These are phyloP conservation scores for Ophiosphaerella korrae DNA, from an alignment of 2,329 filamentous ascomycete species.

Conservation along the genomic window DNA sequence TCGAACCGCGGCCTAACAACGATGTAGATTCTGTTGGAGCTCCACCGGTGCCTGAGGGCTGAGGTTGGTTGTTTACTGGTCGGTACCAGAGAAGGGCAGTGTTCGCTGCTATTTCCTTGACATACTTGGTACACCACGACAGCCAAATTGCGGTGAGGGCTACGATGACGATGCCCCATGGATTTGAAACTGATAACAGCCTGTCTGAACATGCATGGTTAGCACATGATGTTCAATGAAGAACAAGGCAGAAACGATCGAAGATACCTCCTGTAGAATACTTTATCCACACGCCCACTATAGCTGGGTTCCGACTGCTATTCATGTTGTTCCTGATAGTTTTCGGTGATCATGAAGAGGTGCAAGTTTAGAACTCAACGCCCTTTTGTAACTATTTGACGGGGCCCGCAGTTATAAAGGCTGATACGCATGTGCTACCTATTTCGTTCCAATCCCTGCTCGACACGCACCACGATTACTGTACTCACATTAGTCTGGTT, in stretches of 20 bases:
- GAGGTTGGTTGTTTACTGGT: neutral
- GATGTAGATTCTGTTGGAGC: neutral
- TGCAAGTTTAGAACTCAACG: neutral
- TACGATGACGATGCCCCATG: constrained; percentile 1
- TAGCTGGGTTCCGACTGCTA: neutral
- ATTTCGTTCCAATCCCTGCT: too few species aligned
- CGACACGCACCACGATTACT: too few species aligned
- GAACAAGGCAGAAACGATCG: neutral
- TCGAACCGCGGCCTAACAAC: neutral
- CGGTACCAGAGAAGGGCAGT: neutral
- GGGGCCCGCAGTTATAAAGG: too few species aligned
- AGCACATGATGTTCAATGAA: neutral
- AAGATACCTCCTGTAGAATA: neutral
- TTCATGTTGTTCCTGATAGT: neutral
- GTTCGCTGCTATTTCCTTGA: constrained; percentile 1
- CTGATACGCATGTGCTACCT: too few species aligned
- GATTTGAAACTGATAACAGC: neutral
- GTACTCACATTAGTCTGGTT: too few species aligned
- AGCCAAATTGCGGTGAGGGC: neutral
- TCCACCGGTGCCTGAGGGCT: too few species aligned
- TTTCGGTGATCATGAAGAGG: neutral
- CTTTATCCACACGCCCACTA: neutral
- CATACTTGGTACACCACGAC: constrained; percentile 1
- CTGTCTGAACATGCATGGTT: neutral
- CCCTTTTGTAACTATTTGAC: neutral